Conservation (phyloP, 2,329 filamentous ascomycete species). For the Trichothecium roseum region DNA sequence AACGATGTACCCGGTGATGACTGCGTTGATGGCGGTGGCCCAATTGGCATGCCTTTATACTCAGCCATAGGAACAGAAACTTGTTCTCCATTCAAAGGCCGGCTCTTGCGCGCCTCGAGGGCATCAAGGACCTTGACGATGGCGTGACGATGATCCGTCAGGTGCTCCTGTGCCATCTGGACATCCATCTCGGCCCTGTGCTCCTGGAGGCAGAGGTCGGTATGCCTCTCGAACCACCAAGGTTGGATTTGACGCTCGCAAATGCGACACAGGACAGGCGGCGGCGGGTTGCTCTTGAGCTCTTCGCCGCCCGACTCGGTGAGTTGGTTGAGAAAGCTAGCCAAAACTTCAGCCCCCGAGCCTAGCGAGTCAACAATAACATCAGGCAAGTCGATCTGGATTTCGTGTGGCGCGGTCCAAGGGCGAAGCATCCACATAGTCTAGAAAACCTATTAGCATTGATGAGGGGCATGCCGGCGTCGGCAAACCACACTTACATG, state of each 20-base stretch:
- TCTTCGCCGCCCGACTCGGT: constrained; percentile 75
- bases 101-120: constrained; percentile 67
- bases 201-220: constrained; percentile 89
- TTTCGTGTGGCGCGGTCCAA: constrained; percentile 76
- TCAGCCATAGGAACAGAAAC: constrained; percentile 50
- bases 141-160: constrained; percentile 84
- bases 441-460: constrained; percentile 36
- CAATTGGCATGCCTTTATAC: constrained; percentile 82
- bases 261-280: constrained; percentile 87
- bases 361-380: constrained; percentile 88
- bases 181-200: constrained; percentile 97
- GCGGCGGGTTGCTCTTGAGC: constrained; percentile 51
- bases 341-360: constrained; percentile 87
- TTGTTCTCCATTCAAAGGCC: constrained; percentile 46
- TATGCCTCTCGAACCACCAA: constrained; percentile 99
- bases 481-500: constrained; percentile 53
- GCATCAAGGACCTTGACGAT: constrained; percentile 95
- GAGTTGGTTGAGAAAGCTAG: constrained; percentile 82
- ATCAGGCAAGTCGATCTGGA: constrained; percentile 87
- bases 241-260: constrained; percentile 95
- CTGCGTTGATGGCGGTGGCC: constrained; percentile 60
- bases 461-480: not conserved
- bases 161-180: constrained; percentile 84
- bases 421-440: constrained; percentile 99
- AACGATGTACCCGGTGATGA: constrained; percentile 65